A percentile compares a stretch with the other conserved stretches of the same genome.
phyloP scores from a whole-genome alignment of 2,329 filamentous ascomycete genomes.

The Ophiosphaerella korrae region DNA sequence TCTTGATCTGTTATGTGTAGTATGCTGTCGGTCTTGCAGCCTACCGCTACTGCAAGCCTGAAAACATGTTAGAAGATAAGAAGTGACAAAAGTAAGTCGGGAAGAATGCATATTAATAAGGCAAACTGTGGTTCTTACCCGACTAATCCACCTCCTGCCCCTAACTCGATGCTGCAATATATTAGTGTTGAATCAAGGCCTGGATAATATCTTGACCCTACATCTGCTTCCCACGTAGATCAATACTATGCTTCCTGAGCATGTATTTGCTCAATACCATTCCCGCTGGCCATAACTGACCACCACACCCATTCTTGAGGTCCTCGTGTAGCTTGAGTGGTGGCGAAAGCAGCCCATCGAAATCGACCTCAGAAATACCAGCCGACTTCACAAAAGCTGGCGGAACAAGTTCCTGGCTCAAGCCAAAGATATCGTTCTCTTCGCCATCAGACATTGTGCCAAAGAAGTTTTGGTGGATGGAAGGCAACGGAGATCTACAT shows the following conservation, averaged over 20 bases:
- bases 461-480: neutral
- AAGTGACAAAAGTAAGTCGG: neutral
- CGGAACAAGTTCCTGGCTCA: slow-evolving; percentile 63
- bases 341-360: slow-evolving; percentile 73
- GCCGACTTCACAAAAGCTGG: slow-evolving; percentile 59
- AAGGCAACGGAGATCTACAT: neutral
- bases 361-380: slow-evolving; percentile 60
- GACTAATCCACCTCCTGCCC: slow-evolving; percentile 88
- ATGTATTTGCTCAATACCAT: slow-evolving; percentile 87
- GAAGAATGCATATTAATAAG: neutral
- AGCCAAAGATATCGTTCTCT: slow-evolving; percentile 42
- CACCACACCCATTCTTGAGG: slow-evolving; percentile 84
- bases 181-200: slow-evolving; percentile 16
- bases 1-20: slow-evolving; percentile 85
- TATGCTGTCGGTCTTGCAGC: slow-evolving; percentile 59
- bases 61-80: neutral
- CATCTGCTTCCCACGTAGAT: slow-evolving; percentile 72
- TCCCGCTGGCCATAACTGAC: slow-evolving; percentile 92
- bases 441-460: slow-evolving; percentile 34
- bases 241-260: slow-evolving; percentile 71
- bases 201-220: slow-evolving; percentile 44
- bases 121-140: slow-evolving; percentile 50
- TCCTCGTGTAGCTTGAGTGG: slow-evolving; percentile 84
- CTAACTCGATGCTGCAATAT: slow-evolving; percentile 76
- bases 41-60: slow-evolving; percentile 63